Conservation (phyloP, 139 green algal genomes). For the Diplosphaera chodatii region DNA sequence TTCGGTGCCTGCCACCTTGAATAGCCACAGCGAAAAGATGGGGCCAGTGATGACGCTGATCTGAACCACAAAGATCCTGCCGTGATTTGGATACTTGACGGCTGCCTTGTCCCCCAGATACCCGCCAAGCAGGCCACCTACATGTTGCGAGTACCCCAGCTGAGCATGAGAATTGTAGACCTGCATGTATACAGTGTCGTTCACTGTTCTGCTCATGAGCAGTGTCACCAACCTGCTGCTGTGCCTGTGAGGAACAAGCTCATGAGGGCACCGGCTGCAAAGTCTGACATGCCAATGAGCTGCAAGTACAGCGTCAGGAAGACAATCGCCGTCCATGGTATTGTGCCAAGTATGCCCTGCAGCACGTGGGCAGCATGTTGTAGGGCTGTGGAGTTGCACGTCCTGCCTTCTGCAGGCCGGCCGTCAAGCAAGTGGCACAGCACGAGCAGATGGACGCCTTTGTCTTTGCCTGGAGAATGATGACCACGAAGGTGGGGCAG, state of each 20-base stretch:
- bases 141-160: too few species aligned
- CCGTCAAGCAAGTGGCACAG: too few species aligned
- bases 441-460: too few species aligned
- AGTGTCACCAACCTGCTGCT: slow-evolving; percentile 10
- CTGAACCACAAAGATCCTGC: slow-evolving; percentile 36
- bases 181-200: too few species aligned
- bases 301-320: slow-evolving; percentile 63
- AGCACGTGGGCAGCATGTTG: too few species aligned
- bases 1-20: too few species aligned
- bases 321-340: slow-evolving; percentile 47
- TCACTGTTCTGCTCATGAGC: too few species aligned
- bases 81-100: slow-evolving; percentile 27
- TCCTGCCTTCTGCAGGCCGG: too few species aligned
- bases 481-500: slow-evolving; percentile 37
- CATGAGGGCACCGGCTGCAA: slow-evolving; percentile 19
- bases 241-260: slow-evolving; percentile 35
- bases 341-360: slow-evolving; percentile 48
- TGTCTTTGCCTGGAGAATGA: slow-evolving; percentile 23
- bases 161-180: too few species aligned
- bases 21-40: slow-evolving; percentile 26
- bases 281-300: slow-evolving; percentile 52
- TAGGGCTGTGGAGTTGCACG: too few species aligned
- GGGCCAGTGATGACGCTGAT: slow-evolving; percentile 40
- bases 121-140: slow-evolving; percentile 32
- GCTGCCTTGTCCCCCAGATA: slow-evolving; percentile 36